Conservation (phyloP, 2,329 filamentous ascomycete species). For the Hymenoscyphus albidus region DNA sequence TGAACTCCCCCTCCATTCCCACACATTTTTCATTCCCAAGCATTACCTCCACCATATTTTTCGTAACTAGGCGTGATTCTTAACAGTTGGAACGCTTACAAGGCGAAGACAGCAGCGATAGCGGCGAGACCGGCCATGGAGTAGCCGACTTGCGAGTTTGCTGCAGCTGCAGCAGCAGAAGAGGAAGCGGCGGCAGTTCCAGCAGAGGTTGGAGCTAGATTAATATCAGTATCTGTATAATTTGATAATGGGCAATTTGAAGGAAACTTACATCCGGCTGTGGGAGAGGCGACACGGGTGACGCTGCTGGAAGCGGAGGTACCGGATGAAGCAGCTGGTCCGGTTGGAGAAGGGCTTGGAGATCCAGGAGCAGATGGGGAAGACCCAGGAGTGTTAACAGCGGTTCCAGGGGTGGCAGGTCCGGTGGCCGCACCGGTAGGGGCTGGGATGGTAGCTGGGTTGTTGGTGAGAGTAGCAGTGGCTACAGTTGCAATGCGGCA, state of each 20-base stretch:
- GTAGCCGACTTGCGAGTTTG: constrained; percentile 12
- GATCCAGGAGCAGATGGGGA: background rate
- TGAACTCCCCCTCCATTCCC: background rate
- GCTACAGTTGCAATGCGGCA: constrained; percentile 11
- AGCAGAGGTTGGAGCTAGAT: background rate
- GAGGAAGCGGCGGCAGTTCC: constrained; percentile 6
- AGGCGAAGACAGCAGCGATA: constrained; percentile 17
- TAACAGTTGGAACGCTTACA: constrained; percentile 10
- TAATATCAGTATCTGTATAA: background rate
- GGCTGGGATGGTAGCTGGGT: background rate
- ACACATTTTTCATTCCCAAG: background rate
- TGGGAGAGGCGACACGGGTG: background rate
- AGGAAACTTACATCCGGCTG: constrained; percentile 5
- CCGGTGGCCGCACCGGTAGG: background rate
- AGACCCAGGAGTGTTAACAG: background rate
- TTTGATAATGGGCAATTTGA: background rate
- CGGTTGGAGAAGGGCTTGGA: background rate
- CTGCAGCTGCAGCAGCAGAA: constrained; percentile 6
- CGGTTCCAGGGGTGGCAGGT: background rate
- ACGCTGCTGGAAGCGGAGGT: background rate
- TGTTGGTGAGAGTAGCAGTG: constrained; percentile 8
- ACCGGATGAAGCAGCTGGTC: background rate
- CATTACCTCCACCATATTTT: background rate
- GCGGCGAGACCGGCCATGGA: constrained; percentile 14
- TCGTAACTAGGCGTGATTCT: background rate